phyloP scores from a whole-genome alignment of 306 rosid species.

The Quercus glauca region DNA sequence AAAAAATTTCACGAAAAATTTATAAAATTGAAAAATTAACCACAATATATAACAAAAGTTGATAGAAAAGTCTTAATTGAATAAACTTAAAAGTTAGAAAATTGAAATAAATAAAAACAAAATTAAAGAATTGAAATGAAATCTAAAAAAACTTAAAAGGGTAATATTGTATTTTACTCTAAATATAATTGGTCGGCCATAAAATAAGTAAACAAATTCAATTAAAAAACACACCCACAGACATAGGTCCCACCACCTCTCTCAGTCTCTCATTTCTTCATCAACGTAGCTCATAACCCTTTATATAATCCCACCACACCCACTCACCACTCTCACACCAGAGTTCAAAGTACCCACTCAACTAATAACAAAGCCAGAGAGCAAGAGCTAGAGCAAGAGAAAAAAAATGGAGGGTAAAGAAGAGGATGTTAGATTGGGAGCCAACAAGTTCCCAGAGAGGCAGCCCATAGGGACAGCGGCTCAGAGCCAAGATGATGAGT shows the following conservation, averaged over 20 bases:
- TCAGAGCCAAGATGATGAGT: slow-evolving; percentile 64
- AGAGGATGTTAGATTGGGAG: slow-evolving; percentile 78
- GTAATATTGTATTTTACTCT: too few relatives aligned
- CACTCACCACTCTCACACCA: neutral
- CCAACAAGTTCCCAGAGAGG: slow-evolving; percentile 87
- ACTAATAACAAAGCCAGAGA: neutral
- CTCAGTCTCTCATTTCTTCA: neutral
- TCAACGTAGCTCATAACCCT: neutral
- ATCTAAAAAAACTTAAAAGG: too few relatives aligned
- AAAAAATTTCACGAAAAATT: too few relatives aligned
- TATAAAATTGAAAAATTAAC: too few relatives aligned
- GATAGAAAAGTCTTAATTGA: too few relatives aligned
- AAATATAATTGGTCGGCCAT: slow-evolving; percentile 30
- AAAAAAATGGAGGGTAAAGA: slow-evolving; percentile 74
- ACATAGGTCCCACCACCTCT: slow-evolving; percentile 29
- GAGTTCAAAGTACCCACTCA: neutral
- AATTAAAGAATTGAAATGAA: too few relatives aligned
- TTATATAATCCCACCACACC: slow-evolving; percentile 8
- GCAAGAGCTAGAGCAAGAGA: too few relatives aligned
- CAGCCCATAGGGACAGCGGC: slow-evolving; percentile 72
- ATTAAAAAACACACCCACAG: neutral
- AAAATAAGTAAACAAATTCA: slow-evolving; percentile 2
- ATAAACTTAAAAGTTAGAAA: too few relatives aligned
- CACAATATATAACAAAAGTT: too few relatives aligned
- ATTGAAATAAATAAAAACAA: too few relatives aligned